A percentile compares a stretch with the other conserved stretches of the same genome.
phyloP scores from a whole-genome alignment of 768 basidiomycete genomes.

The Lyophyllum decastes region DNA sequence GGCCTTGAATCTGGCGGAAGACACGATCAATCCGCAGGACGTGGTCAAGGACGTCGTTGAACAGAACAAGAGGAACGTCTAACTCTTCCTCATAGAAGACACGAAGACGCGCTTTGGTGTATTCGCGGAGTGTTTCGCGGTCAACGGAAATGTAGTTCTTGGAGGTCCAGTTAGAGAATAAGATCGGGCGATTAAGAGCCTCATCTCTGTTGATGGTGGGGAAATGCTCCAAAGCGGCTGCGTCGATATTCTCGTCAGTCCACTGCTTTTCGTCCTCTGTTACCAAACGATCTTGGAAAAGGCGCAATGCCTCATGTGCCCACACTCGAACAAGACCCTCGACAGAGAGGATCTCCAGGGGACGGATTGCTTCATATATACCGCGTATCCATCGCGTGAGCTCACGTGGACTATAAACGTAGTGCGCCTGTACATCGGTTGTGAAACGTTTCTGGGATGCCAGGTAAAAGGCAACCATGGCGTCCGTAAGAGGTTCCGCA shows the following conservation, averaged over 20 bases:
- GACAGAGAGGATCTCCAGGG: constrained; percentile 88
- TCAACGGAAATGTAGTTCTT: constrained; percentile 96
- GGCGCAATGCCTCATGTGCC: constrained; percentile 96
- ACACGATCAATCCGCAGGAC: constrained; percentile 98
- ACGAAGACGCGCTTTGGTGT: constrained; percentile 92
- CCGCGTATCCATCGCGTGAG: constrained; percentile 97
- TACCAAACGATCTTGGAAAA: constrained; percentile 97
- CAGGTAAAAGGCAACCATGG: constrained; percentile 96
- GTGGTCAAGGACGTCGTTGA: constrained; percentile 98
- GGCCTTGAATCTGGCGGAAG: constrained; percentile 97
- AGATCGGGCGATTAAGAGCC: constrained; percentile 84
- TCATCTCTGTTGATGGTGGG: constrained; percentile 88
- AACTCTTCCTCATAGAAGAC: constrained; percentile 99
- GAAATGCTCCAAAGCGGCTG: constrained; percentile 85
- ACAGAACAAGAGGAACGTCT: constrained; percentile 95
- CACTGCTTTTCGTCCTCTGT: constrained; percentile 89
- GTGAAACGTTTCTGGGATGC: constrained; percentile 95
- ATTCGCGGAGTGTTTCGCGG: constrained; percentile 89
- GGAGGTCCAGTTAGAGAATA: constrained; percentile 99
- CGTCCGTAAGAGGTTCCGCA: constrained; percentile 91
- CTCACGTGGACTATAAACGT: constrained; percentile 98
- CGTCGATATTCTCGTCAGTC: constrained; percentile 93
- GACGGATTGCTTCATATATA: constrained; percentile 94
- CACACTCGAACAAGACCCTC: constrained; percentile 96
- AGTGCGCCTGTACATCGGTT: constrained; percentile 96